Evolutionary conservation across 805 yeast genomes (phyloP).

Genomic region (Candida wancherniae): DNA sequence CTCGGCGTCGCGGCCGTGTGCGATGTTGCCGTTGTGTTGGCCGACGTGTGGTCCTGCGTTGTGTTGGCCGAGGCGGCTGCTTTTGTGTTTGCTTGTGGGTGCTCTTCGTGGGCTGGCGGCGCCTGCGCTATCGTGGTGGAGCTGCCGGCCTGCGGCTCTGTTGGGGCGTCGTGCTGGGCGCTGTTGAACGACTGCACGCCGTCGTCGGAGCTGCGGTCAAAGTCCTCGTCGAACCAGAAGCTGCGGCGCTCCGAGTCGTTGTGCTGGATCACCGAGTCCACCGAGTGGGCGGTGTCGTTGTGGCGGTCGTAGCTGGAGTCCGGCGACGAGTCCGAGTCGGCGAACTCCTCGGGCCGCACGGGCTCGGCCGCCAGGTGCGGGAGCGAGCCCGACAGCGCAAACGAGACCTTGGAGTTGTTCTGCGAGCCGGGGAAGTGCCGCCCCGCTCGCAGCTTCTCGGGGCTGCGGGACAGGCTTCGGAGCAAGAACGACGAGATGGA

Average conservation of each 20-base stretch:
- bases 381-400: slow-evolving; percentile 2
- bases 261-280: slow-evolving; percentile 29
- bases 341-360: slow-evolving; percentile 31
- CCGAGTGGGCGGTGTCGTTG: slow-evolving; percentile 22
- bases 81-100: no score
- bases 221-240: slow-evolving; percentile 11
- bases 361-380: slow-evolving; percentile 1
- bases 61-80: no score
- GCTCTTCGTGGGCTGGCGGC: no score
- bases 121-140: no score
- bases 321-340: slow-evolving; percentile 30
- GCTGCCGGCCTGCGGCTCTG: no score
- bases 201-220: slow-evolving; percentile 3
- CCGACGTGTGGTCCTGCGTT: no score
- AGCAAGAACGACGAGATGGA: slow-evolving; percentile 6
- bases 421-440: not conserved
- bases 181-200: no score
- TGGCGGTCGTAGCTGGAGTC: slow-evolving; percentile 10
- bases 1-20: no score
- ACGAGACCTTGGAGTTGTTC: slow-evolving; percentile 8
- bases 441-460: slow-evolving; percentile 4
- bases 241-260: slow-evolving; percentile 16
- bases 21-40: no score
- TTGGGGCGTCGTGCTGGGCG: no score
- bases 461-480: slow-evolving; percentile 5